Evolutionary conservation across 345 rosid genomes (phyloP), one percentile per base, ranked within the genome.

Genomic region (Brassica carinata): DNA sequence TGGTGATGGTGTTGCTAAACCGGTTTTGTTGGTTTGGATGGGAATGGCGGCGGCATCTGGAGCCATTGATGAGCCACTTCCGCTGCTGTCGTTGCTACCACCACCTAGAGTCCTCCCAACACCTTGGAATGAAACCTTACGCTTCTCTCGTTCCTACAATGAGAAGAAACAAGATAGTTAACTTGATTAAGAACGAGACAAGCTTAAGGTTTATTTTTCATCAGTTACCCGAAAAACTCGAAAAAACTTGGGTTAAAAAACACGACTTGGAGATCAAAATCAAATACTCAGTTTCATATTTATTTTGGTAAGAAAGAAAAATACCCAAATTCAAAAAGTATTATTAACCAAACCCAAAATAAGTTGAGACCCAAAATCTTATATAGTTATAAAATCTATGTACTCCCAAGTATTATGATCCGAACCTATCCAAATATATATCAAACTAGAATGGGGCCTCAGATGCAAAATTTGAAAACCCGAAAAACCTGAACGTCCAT

Each of bases 51-150:
- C 55, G 13, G 74, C 4, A 8, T 86, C 75, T 14, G 78, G 75
- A 26, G 87, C 78, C 10, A 8, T 0, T 11, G 74, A 23, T 34
- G 84, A 67, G 73, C 77, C 74, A 19, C 84, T 48, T 70, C 80
- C 83, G 3, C 59, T 59, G n/a, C 82, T 19, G 0, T 81, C 73
- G 26, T 36, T 65, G 66, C 87, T 84, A 18, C 58, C 15, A 85
- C 96, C 84, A 61, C 96, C 90, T n/a, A 96, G 85, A 36, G 98
- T 92, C 87, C 99, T 92, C 76, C 99, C 99, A 5, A 88, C 88
- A 63, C 99, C 99, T 58, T 92, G 97, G 80, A 96, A 96, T 76
- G 99, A 84, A 75, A 80, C 84, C 11, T 19, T 87, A 69, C 48
- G 87, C 79, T 83, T 92, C 87, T 86, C 96, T 8, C 88, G 88